Evolutionary conservation across 495 filamentous ascomycete species (phyloP).

Genomic region (Hyaloscypha hepaticicola): DNA sequence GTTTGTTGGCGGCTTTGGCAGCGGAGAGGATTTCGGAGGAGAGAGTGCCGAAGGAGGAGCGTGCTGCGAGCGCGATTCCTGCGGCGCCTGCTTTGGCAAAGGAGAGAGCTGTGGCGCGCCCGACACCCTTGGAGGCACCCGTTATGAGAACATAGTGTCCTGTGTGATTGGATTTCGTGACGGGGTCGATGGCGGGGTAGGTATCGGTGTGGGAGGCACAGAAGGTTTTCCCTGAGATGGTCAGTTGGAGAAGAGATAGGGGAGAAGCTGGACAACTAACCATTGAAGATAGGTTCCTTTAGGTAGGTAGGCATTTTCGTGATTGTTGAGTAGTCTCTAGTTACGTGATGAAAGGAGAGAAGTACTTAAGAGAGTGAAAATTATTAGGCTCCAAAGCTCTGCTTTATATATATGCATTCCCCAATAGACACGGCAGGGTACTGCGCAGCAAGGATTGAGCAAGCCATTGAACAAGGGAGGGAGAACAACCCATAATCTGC

Average conservation of each 20-base stretch:
- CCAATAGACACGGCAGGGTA: background rate
- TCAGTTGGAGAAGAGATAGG: background rate
- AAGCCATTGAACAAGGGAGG: background rate
- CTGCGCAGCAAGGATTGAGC: background rate
- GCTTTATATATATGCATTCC: background rate
- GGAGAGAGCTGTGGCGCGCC: constrained; percentile 42
- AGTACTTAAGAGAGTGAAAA: background rate
- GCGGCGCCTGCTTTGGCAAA: constrained; percentile 45
- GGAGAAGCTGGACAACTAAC: background rate
- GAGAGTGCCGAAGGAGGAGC: constrained; percentile 38
- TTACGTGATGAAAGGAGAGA: background rate
- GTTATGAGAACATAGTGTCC: constrained; percentile 45
- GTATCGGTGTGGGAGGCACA: constrained; percentile 37
- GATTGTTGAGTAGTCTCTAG: background rate
- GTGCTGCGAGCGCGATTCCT: constrained; percentile 41
- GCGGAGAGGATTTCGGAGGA: constrained; percentile 38
- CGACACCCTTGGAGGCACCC: constrained; percentile 51
- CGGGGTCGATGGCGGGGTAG: constrained; percentile 50
- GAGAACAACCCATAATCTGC: background rate
- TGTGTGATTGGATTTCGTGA: constrained; percentile 17
- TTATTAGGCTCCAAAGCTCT: background rate
- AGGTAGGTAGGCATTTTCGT: background rate
- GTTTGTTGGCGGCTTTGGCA: constrained; percentile 35
- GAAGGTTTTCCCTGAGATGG: background rate
- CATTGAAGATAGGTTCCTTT: background rate